These are phyloP conservation scores for Chaetomiaceae sp. DNA, from an alignment of 2,329 filamentous ascomycete genomes.

Conservation along the genomic window DNA sequence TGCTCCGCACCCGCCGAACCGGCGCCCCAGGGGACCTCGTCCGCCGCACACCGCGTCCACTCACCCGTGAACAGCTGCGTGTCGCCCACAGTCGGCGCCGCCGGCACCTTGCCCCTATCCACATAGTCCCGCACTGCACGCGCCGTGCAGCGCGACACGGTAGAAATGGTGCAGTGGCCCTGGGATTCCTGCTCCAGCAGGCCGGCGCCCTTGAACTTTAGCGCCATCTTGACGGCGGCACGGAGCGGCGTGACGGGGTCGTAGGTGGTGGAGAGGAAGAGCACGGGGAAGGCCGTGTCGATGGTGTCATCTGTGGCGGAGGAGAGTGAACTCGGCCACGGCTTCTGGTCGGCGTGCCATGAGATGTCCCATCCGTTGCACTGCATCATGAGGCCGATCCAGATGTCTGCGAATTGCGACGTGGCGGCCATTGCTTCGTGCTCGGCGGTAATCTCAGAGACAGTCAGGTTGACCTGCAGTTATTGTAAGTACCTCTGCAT, in stretches of 20 bases:
- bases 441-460: conserved; percentile 24
- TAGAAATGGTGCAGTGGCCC: conserved; percentile 33
- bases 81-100: conserved; percentile 17
- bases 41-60: conserved; percentile 19
- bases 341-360: neutral
- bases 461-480: conserved; percentile 28
- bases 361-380: conserved; percentile 23
- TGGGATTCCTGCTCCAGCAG: conserved; percentile 32
- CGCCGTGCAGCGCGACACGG: conserved; percentile 33
- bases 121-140: conserved; percentile 32
- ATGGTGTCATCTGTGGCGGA: conserved; percentile 23
- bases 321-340: conserved; percentile 19
- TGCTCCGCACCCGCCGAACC: neutral
- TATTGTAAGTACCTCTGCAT: neutral
- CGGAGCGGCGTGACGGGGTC: conserved; percentile 54
- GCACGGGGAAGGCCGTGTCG: conserved; percentile 46
- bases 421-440: conserved; percentile 28
- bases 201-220: conserved; percentile 32
- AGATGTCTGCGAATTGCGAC: conserved; percentile 33
- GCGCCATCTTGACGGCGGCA: conserved; percentile 38
- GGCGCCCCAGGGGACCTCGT: conserved; percentile 16
- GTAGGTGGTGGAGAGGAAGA: conserved; percentile 51
- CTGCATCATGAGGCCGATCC: conserved; percentile 25
- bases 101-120: conserved; percentile 31
- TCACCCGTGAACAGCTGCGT: conserved; percentile 4